Evolutionary conservation across 768 basidiomycete species (phyloP), one percentile per base, ranked within the genome.

Genomic region (Pleurotus eryngii): DNA sequence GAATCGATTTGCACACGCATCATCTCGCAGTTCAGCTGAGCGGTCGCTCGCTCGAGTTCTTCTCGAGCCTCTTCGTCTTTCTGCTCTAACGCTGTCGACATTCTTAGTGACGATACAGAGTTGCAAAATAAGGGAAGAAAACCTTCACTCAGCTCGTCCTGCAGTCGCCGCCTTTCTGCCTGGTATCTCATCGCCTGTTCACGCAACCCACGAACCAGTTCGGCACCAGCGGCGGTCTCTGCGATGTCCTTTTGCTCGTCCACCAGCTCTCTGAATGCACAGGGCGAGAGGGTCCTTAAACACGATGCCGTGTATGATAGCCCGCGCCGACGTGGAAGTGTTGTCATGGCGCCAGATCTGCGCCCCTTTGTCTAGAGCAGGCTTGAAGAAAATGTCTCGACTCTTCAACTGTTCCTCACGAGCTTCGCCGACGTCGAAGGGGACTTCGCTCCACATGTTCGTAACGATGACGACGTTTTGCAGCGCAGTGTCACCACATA

Each of bases 331-430:
- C 3, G 63, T 46, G 27, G 66, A 14, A 24, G 72, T 75, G 46
- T 74, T 74, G 38, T 67, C 58, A 56, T 82, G 79, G 17, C 81
- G 78, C 15, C 71, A 60, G 11, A 84, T 58, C 6, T 65, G 63
- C 0, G 81, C 81, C 20, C 81, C 78, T 63, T 78, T 79, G 24
- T 78, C 75, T 9, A 84, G 68, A 2, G 74, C 81, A 7, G 76
- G 72, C 57, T 81, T 80, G 70, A 83, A 85, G 66, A 83, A 84
- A 26, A 72, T 72, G 57, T 72, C 70, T 40, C 69, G 67, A 8
- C 30, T 35, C 30, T 35, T 35, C 30, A 35, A 35, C 9, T 35
- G 30, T 35, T 35, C 30, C 30, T 35, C 15, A 40, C 22, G 37
- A 3, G 15, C 77, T 70, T 62, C 75, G 65, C 74, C 76, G 46